Evolutionary conservation across 2,329 filamentous ascomycete genomes (phyloP).

Genomic region (Lecanicillium sp.): DNA sequence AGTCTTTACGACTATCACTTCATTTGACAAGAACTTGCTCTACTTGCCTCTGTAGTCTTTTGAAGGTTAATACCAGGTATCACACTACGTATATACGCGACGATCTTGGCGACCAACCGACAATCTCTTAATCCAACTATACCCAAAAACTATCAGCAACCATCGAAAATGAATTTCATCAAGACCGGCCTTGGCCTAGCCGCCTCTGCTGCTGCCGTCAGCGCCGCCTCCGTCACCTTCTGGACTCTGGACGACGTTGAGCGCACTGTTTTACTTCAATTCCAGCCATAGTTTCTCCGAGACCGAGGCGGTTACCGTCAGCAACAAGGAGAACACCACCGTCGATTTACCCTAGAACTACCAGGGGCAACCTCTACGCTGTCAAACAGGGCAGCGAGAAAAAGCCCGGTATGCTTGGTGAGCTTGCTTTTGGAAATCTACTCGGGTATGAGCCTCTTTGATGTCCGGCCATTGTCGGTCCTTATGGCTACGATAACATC

Average conservation of each 20-base stretch:
- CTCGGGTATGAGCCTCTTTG: constrained; percentile 46
- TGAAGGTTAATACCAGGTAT: too few relatives aligned
- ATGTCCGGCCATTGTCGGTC: constrained; percentile 52
- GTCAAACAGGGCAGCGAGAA: constrained; percentile 38
- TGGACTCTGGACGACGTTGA: constrained; percentile 47
- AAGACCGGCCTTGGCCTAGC: constrained; percentile 37
- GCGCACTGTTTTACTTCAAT: constrained; percentile 47
- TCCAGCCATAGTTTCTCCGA: constrained; percentile 30
- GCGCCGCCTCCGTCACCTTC: constrained; percentile 49
- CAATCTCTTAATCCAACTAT: too few relatives aligned
- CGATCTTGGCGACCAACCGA: too few relatives aligned
- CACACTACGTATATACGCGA: too few relatives aligned
- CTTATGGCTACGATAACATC: constrained; percentile 43
- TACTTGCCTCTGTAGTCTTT: too few relatives aligned
- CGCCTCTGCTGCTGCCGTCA: constrained; percentile 38
- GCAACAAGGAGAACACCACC: constrained; percentile 30
- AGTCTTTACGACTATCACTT: too few relatives aligned
- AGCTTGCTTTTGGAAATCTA: constrained; percentile 45
- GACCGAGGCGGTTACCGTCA: constrained; percentile 35
- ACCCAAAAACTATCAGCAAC: neutral
- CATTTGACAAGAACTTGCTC: too few relatives aligned
- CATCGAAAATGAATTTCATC: constrained; percentile 49
- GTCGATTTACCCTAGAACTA: constrained; percentile 39
- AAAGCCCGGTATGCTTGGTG: constrained; percentile 45
- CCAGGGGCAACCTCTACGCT: constrained; percentile 47